Evolutionary conservation across 148 eudicot genomes (phyloP), one percentile per base, ranked within the genome.

Genomic region (Gaultheria prostrata): DNA sequence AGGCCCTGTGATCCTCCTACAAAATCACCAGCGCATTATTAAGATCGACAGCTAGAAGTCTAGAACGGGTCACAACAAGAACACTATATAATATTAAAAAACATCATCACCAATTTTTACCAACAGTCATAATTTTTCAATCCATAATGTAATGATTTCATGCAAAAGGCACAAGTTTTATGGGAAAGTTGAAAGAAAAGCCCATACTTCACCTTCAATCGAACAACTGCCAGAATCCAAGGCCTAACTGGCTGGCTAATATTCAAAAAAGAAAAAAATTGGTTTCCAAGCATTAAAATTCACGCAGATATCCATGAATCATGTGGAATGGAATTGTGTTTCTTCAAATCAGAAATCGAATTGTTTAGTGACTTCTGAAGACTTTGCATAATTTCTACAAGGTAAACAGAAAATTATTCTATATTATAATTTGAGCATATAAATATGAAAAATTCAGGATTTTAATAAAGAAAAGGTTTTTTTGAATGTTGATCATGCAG

Each of bases 1-100:
- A 39, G 98, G 98, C 17, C 98, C 98, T 8, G 94, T 90, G 53
- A 92, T 93, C 86, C 98, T 93, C 91, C 98, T 95, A 79, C 61
- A 91, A 85, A 85, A 56, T 50, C n/a, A 85, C 49, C 43, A 59
- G 32, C 81, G 35, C 80, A 82, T 26, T 80, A 35, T 76, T 77
- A 53, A 77, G 30, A 26, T 69, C 15, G 32, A 51, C 80, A 28
- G 54, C 83, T 26, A 43, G 30, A 46, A 63, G 43, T 39, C 43
- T 39, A 3, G 43, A 20, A 26, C 14, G 43, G 6, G 20, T 43
- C 18, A 70, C n/a, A 78, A 70, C n/a, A 78, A 57, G 51, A 54
- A 56, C 51, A 30, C 26, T 10, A 21, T 46, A 48, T 14, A 51
- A 10, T 35, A 74, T 45, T 77, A 3, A 9, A 46, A 28, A 53